These are phyloP conservation scores for Omphalotus guepiniiformis DNA, from an alignment of 768 basidiomycete genomes.

Conservation along the genomic window DNA sequence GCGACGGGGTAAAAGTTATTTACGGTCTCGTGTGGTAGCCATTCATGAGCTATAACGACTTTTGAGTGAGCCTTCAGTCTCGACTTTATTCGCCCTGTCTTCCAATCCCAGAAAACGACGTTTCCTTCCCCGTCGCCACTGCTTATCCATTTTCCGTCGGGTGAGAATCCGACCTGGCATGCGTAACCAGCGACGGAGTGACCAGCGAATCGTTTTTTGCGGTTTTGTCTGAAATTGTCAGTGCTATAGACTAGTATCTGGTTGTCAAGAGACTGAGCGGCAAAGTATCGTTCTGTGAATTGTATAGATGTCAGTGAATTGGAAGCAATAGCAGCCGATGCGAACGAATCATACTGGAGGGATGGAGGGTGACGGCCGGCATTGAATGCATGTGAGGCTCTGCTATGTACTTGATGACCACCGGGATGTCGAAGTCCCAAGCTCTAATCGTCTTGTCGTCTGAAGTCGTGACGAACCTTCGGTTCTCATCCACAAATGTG, in stretches of 20 bases:
- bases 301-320: slow-evolving; percentile 11
- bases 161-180: slow-evolving; percentile 94
- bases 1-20: slow-evolving; percentile 49
- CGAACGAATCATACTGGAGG: slow-evolving; percentile 67
- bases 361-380: slow-evolving; percentile 96
- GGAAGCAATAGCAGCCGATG: slow-evolving; percentile 9
- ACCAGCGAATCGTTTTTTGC: slow-evolving; percentile 97
- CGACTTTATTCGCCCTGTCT: slow-evolving; percentile 93
- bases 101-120: slow-evolving; percentile 99
- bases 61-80: slow-evolving; percentile 86
- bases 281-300: slow-evolving; percentile 83
- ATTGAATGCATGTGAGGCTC: slow-evolving; percentile 99
- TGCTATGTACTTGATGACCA: slow-evolving; percentile 99
- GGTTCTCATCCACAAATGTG: slow-evolving; percentile 97
- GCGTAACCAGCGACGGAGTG: slow-evolving; percentile 98
- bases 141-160: slow-evolving; percentile 97
- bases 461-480: slow-evolving; percentile 95
- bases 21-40: slow-evolving; percentile 97
- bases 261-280: slow-evolving; percentile 96
- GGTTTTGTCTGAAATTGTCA: slow-evolving; percentile 97
- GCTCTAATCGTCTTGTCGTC: slow-evolving; percentile 99
- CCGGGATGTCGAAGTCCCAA: slow-evolving; percentile 99
- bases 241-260: slow-evolving; percentile 97
- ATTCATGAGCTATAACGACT: slow-evolving; percentile 97
- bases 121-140: slow-evolving; percentile 95